Percentiles rank a stretch among this genome's conserved stretches.
Evolutionary conservation across 1,284 basidiomycete genomes (phyloP).

Genomic region (Salmacisia buchloeana): DNA sequence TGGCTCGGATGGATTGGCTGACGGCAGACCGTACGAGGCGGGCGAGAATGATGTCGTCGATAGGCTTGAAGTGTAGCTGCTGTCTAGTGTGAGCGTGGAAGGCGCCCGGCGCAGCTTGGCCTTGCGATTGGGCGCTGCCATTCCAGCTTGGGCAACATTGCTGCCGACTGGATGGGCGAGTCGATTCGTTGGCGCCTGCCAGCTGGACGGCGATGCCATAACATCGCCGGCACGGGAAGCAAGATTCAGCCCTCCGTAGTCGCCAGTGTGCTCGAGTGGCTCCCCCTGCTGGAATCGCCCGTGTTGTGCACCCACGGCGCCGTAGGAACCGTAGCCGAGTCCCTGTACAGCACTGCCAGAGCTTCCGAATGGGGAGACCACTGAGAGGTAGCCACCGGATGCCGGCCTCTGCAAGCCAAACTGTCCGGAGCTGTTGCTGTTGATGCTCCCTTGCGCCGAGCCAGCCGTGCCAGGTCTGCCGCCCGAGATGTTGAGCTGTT

Average conservation of each 20-base stretch:
- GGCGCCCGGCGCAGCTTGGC: not conserved
- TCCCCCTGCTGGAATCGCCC: not conserved
- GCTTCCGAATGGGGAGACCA: not conserved
- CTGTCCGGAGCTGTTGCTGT: not conserved
- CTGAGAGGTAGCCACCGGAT: not conserved
- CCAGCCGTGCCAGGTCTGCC: not conserved
- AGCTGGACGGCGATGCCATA: not conserved
- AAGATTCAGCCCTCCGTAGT: too few species aligned
- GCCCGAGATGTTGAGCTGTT: not conserved
- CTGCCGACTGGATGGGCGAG: not conserved
- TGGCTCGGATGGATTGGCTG: not conserved
- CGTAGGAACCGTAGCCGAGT: too few species aligned
- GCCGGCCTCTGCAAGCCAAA: not conserved
- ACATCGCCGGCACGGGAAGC: not conserved
- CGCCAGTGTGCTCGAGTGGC: too few species aligned
- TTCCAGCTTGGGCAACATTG: too few species aligned
- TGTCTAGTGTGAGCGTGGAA: not conserved
- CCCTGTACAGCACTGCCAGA: too few species aligned
- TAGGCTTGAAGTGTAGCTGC: not conserved
- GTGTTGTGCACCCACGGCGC: too few species aligned
- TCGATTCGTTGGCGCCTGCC: not conserved
- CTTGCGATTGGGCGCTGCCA: not conserved
- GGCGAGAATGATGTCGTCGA: not conserved
- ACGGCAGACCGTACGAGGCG: not conserved
- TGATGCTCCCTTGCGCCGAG: not conserved